These are phyloP conservation scores for Oidium heveae DNA, from an alignment of 2,329 filamentous ascomycete genomes.

Conservation along the genomic window DNA sequence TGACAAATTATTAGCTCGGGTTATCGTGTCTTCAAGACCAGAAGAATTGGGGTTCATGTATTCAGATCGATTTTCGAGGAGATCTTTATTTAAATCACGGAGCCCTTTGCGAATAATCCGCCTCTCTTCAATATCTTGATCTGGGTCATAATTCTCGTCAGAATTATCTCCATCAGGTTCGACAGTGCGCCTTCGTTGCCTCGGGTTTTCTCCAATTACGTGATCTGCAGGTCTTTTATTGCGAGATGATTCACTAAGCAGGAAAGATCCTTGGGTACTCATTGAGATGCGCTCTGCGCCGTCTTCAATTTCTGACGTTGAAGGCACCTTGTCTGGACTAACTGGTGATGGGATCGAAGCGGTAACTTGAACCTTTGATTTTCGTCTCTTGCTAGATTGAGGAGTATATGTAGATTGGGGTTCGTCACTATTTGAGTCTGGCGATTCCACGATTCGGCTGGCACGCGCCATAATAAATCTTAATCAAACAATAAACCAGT, in stretches of 20 bases:
- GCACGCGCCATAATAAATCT: slow-evolving; percentile 4
- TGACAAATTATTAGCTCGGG: slow-evolving; percentile 38
- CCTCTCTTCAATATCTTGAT: slow-evolving; percentile 53
- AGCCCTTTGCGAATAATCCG: slow-evolving; percentile 43
- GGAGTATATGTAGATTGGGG: slow-evolving; percentile 12
- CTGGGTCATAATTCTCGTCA: slow-evolving; percentile 43
- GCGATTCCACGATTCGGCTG: slow-evolving; percentile 10
- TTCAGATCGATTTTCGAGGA: slow-evolving; percentile 44
- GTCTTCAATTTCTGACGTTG: slow-evolving; percentile 14
- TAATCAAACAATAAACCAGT: slow-evolving; percentile 4
- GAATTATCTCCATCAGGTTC: slow-evolving; percentile 12
- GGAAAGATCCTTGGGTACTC: slow-evolving; percentile 10
- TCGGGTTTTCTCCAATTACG: slow-evolving; percentile 1
- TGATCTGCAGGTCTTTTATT: slow-evolving; percentile 9
- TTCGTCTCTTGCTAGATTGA: slow-evolving; percentile 5
- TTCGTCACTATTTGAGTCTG: slow-evolving; percentile 9
- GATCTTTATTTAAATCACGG: slow-evolving; percentile 35
- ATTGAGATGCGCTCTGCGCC: slow-evolving; percentile 18
- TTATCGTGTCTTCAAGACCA: slow-evolving; percentile 38
- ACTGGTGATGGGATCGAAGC: slow-evolving; percentile 14
- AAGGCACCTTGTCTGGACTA: slow-evolving; percentile 5
- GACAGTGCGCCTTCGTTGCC: slow-evolving; percentile 9
- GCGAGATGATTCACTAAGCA: slow-evolving; percentile 4
- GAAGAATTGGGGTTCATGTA: slow-evolving; percentile 39
- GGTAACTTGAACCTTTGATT: slow-evolving; percentile 2